Conservation (phyloP, 345 rosid species). For the Gossypium arboreum region DNA sequence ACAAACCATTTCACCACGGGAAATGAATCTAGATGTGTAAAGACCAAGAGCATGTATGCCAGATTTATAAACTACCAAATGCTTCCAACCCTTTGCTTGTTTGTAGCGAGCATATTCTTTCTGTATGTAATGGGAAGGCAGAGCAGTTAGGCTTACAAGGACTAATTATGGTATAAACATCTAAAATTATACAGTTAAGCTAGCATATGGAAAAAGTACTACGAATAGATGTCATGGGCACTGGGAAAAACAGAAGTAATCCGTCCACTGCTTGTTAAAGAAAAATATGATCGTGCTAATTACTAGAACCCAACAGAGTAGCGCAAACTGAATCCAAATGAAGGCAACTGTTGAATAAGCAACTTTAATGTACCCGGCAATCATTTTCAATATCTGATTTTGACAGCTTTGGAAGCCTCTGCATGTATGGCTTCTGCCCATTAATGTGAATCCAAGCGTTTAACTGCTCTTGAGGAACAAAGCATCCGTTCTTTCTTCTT, state of each 20-base stretch:
- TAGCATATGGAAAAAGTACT: neutral
- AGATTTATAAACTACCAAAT: slow-evolving; percentile 58
- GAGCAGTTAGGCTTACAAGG: neutral
- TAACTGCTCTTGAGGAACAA: slow-evolving; percentile 54
- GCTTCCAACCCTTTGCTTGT: slow-evolving; percentile 47
- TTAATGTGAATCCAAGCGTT: slow-evolving; percentile 60
- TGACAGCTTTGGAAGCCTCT: slow-evolving; percentile 28
- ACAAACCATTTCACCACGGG: slow-evolving; percentile 52
- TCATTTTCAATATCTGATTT: slow-evolving; percentile 34
- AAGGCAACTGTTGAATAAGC: slow-evolving; percentile 1
- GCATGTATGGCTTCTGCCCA: slow-evolving; percentile 40
- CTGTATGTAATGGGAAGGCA: slow-evolving; percentile 28
- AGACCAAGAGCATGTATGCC: slow-evolving; percentile 62
- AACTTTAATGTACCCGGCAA: slow-evolving; percentile 37
- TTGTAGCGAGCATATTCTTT: slow-evolving; percentile 54
- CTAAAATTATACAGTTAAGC: neutral
- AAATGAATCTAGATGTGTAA: slow-evolving; percentile 50
- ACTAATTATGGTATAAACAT: neutral
- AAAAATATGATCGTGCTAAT: neutral
- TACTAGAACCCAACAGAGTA: neutral
- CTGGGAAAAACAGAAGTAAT: neutral
- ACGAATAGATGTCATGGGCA: neutral
- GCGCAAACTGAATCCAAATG: neutral
- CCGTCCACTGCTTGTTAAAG: neutral
- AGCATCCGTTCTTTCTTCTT: slow-evolving; percentile 33